phyloP scores from a whole-genome alignment of 805 yeast genomes.

The Ogataea pilisensis region DNA sequence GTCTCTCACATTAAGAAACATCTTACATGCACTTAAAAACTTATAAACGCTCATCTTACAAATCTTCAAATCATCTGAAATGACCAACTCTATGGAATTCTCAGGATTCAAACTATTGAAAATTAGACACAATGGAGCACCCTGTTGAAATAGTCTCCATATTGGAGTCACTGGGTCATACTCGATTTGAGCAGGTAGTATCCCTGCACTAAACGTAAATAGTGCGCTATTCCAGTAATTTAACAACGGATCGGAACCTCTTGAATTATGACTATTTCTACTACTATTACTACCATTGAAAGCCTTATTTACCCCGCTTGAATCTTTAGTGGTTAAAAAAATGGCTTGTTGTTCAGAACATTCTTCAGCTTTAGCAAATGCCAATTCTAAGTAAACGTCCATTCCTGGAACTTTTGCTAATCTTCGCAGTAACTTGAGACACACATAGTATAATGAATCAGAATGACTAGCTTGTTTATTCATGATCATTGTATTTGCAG shows the following conservation, averaged over 20 bases:
- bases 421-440: constrained; percentile 51
- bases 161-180: constrained; percentile 93
- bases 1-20: constrained; percentile 68
- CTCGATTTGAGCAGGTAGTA: constrained; percentile 63
- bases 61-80: constrained; percentile 75
- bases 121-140: constrained; percentile 83
- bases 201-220: constrained; percentile 70
- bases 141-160: constrained; percentile 86
- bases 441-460: constrained; percentile 69
- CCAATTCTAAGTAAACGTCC: constrained; percentile 61
- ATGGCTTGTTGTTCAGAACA: constrained; percentile 69
- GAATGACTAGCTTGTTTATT: constrained; percentile 57
- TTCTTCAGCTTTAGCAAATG: constrained; percentile 62
- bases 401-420: constrained; percentile 61
- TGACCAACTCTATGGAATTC: constrained; percentile 49
- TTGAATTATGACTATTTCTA: constrained; percentile 3
- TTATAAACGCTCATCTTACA: constrained; percentile 89
- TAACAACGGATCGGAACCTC: constrained; percentile 14
- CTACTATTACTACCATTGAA: neutral
- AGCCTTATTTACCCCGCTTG: constrained; percentile 3
- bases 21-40: constrained; percentile 81
- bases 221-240: constrained; percentile 36
- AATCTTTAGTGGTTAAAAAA: constrained; percentile 17
- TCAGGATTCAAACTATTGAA: constrained; percentile 65
- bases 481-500: constrained; percentile 45